phyloP scores from a whole-genome alignment of 1,139 yeast genomes.

The Sporopachydermia cereana region DNA sequence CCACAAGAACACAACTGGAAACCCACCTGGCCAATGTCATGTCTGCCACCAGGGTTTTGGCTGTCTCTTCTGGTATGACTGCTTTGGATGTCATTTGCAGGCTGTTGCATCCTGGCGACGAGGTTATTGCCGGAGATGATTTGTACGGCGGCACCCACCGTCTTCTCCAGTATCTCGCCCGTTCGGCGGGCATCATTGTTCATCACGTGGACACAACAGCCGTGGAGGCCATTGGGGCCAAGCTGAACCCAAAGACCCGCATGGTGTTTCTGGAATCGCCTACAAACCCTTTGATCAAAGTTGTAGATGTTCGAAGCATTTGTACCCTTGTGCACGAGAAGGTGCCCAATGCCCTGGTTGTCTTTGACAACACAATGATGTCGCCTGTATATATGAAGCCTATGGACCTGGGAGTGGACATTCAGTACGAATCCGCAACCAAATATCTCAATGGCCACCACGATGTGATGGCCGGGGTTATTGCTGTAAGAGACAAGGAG shows the following conservation, averaged over 20 bases:
- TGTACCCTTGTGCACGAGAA: conserved; percentile 52
- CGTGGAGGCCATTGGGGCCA: conserved; percentile 37
- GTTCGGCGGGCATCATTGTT: conserved; percentile 56
- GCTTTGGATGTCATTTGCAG: conserved; percentile 77
- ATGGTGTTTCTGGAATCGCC: conserved; percentile 83
- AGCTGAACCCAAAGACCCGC: conserved; percentile 39
- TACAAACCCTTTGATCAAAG: conserved; percentile 83
- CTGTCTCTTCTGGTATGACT: conserved; percentile 89
- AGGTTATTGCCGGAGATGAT: conserved; percentile 87
- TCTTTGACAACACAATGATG: conserved; percentile 94
- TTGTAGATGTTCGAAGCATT: conserved; percentile 63
- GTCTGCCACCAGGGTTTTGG: conserved; percentile 61
- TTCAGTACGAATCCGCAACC: conserved; percentile 88
- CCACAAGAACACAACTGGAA: conserved; percentile 75
- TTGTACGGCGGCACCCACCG: conserved; percentile 89
- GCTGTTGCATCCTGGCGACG: conserved; percentile 63
- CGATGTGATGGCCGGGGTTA: conserved; percentile 89
- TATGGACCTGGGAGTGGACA: conserved; percentile 74
- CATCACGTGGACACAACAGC: conserved; percentile 77
- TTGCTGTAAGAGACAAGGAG: conserved; percentile 53
- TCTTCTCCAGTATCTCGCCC: conserved; percentile 59
- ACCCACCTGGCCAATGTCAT: conserved; percentile 66
- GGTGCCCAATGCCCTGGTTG: conserved; percentile 62
- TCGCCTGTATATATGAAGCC: conserved; percentile 82
- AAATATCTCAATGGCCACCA: conserved; percentile 90